Base-by-base conservation (phyloP, 805 yeast species). In the Yarrowia osloensis region DNA sequence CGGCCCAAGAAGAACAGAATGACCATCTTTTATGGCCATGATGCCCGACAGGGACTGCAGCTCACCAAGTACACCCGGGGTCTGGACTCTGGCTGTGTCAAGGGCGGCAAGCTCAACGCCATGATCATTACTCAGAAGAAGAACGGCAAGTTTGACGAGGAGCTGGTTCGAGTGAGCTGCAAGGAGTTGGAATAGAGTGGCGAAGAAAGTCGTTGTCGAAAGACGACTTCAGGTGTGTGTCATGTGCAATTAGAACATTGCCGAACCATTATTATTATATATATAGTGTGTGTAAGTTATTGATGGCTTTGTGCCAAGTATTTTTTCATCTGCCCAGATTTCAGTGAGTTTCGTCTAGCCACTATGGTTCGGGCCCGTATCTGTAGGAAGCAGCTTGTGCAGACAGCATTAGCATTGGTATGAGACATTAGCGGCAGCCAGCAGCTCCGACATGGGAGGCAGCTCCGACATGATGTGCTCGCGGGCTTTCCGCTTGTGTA, bases 1-100 rank as follows among this genome's bases (percentile, higher is more conserved):
- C 68, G 42, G 35, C 47, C 67, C 9, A 69, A 73, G 29, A 67
- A 73, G 70, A 74, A 69, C n/a, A 75, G 77, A 46, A 70, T 68
- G 47, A 77, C 75, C 24, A 91, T 90, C 3, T 86, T 85, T 72
- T 93, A 93, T 74, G 98, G 98, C 1, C 98, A 93, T 74, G 96
- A 91, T 74, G 96, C 98, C 3, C 81, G 85, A 67, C 79, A 87
- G 66, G 97, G 97, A 0, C 82, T 92, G 61, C 85, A 84, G 67
- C 70, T 87, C 61, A 83, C 83, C 70, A 82, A 84, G 69, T 91
- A 81, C 75, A 81, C 97, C 3, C 85, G 84, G 72, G 98, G 98
- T 0, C 78, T 93, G 44, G 98, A 94, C 74, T 80, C 90, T 12
- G 90, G 90, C 0, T 93, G 98, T 80, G 89, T 86, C 68, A 83